These are phyloP conservation scores for Ceratocystis lukuohia DNA, from an alignment of 2,329 filamentous ascomycete genomes.

Conservation along the genomic window DNA sequence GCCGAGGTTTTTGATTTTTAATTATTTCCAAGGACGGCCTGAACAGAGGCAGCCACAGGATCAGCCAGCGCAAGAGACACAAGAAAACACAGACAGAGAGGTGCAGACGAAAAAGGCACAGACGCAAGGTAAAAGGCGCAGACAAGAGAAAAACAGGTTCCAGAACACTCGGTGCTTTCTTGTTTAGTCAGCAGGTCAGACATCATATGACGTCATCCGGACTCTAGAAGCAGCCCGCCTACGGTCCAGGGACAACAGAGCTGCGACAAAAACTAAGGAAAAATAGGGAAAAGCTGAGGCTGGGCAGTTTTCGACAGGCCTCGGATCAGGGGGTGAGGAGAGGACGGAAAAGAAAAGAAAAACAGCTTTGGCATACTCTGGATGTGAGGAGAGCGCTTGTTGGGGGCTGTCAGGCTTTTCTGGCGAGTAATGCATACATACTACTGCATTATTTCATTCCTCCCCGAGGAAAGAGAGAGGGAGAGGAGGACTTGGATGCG, in stretches of 20 bases:
- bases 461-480: no score
- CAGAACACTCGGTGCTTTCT: neutral
- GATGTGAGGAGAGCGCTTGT: no score
- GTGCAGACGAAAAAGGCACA: neutral
- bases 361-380: neutral
- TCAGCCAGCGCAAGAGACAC: neutral
- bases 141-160: neutral
- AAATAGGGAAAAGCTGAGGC: no score
- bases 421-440: no score
- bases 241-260: neutral
- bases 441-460: no score
- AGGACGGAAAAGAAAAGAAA: neutral
- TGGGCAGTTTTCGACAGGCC: neutral
- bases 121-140: neutral
- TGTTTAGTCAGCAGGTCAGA: neutral
- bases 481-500: no score
- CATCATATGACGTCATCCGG: slow-evolving; percentile 3
- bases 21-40: no score
- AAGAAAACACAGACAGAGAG: neutral
- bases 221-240: neutral
- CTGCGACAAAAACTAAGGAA: no score
- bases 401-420: no score
- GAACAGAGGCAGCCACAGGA: no score
- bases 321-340: neutral
- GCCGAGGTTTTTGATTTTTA: no score